Percentiles rank a stretch among this genome's conserved stretches.
Conservation (phyloP, 208 protist species). For the Tritrichomonas foetus region DNA sequence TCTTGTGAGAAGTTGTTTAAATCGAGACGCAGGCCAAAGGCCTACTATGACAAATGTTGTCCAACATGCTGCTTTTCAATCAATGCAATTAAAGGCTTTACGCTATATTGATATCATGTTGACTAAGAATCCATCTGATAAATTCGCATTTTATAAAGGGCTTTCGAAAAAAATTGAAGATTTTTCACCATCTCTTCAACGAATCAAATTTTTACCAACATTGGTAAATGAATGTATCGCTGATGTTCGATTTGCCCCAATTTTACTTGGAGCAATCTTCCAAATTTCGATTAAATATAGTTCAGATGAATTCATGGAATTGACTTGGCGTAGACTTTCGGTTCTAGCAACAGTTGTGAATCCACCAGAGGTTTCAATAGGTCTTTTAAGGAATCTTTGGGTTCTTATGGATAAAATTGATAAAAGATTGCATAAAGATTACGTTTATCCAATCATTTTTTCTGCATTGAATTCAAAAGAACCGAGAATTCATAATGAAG, state of each 20-base stretch:
- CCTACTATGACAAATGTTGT: not conserved
- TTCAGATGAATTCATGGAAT: not conserved
- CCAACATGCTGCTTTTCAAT: not conserved
- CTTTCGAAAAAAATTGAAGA: not conserved
- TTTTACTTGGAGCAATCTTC: not conserved
- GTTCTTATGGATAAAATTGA: not conserved
- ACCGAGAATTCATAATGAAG: not conserved
- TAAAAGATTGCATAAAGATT: not conserved
- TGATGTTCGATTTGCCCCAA: constrained; percentile 6
- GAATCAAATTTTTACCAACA: constrained; percentile 8
- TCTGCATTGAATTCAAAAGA: not conserved
- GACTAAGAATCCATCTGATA: not conserved
- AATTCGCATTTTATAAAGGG: constrained; percentile 8
- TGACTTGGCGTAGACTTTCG: not conserved
- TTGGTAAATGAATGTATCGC: not conserved
- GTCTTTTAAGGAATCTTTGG: not conserved
- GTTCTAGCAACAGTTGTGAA: not conserved
- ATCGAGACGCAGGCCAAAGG: not conserved
- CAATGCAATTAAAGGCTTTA: not conserved
- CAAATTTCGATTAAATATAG: not conserved
- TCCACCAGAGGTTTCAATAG: not conserved
- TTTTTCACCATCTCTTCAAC: not conserved
- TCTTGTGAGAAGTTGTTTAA: not conserved
- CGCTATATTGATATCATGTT: constrained; percentile 10
- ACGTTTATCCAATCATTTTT: not conserved